Percentiles rank a stretch among this genome's conserved stretches.
Evolutionary conservation across 2,329 filamentous ascomycete genomes (phyloP).

Genomic region (Talaromyces albobiverticillius): DNA sequence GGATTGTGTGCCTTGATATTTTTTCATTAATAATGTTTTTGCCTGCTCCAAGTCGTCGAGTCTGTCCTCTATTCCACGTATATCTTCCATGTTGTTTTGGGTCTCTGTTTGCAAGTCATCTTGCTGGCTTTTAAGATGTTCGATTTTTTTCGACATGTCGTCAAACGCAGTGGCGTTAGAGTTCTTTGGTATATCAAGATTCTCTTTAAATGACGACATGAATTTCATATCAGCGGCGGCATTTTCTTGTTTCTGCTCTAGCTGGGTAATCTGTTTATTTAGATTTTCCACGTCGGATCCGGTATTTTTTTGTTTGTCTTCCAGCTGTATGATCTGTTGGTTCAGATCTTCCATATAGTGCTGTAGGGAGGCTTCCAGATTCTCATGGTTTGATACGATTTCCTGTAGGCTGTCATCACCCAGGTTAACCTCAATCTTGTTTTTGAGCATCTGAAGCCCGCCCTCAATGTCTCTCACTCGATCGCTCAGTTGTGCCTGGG

Average conservation of each 20-base stretch:
- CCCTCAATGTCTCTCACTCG: neutral
- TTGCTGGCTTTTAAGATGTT: neutral
- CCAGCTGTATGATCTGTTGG: slow-evolving; percentile 5
- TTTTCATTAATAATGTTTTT: neutral
- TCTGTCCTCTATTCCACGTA: neutral
- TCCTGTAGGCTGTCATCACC: neutral
- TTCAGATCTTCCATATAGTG: slow-evolving; percentile 4
- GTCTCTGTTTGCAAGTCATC: neutral
- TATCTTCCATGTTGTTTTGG: neutral
- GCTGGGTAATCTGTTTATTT: neutral
- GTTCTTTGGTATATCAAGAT: neutral
- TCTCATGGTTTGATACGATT: neutral
- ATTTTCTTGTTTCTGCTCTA: neutral
- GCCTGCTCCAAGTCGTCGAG: neutral
- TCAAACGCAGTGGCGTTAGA: neutral
- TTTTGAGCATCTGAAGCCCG: neutral
- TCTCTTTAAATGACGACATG: neutral
- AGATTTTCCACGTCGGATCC: neutral
- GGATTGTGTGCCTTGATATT: neutral
- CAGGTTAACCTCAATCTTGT: neutral
- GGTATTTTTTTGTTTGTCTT: neutral
- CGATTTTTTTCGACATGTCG: neutral
- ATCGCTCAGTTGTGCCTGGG: neutral
- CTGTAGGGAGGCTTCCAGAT: slow-evolving; percentile 4
- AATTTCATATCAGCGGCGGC: neutral